Conservation (phyloP, 2,329 filamentous ascomycete genomes). For the Diplodia intermedia region DNA sequence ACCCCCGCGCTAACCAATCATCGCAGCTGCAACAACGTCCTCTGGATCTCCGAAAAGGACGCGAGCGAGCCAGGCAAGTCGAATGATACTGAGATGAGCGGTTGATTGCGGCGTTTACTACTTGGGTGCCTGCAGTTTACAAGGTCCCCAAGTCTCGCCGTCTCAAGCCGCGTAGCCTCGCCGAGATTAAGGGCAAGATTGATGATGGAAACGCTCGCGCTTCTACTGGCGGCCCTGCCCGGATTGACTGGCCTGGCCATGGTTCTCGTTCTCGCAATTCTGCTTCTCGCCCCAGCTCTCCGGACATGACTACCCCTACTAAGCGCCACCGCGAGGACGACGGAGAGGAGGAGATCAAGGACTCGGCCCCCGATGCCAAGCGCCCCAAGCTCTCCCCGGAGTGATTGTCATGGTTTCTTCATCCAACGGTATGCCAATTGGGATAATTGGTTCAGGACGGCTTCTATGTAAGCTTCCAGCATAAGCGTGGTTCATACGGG, state of each 20-base stretch:
- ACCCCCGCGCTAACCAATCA: background rate
- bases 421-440: background rate
- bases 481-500: constrained; percentile 6
- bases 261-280: background rate
- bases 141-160: background rate
- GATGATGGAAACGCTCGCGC: background rate
- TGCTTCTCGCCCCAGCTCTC: background rate
- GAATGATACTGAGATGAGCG: constrained; percentile 35
- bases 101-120: constrained; percentile 25
- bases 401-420: background rate
- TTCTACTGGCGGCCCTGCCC: background rate
- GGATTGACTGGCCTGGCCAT: background rate
- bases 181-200: background rate
- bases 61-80: constrained; percentile 40
- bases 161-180: background rate
- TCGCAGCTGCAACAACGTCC: constrained; percentile 89
- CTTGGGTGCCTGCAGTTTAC: background rate
- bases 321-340: background rate
- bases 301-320: background rate
- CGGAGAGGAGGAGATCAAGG: background rate
- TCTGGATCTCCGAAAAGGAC: constrained; percentile 77
- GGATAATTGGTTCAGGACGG: background rate
- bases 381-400: background rate
- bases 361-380: background rate
- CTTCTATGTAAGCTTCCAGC: background rate